Conservation (phyloP, 306 rosid species). For the Glycine latifolia region DNA sequence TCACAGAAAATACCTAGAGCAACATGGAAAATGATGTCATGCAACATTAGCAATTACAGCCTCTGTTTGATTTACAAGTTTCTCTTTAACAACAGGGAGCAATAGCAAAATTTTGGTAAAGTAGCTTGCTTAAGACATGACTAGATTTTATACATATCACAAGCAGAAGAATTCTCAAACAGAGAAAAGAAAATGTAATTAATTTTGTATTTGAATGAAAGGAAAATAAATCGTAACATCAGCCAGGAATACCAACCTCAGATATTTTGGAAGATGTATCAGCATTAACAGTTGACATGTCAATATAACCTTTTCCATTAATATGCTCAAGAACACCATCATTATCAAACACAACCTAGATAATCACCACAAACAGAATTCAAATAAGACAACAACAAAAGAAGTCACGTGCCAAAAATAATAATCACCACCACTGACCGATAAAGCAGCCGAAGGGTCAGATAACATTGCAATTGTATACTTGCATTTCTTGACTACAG, state of each 20-base stretch:
- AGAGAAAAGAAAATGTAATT: neutral
- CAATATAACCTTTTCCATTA: conserved; percentile 72
- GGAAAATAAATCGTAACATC: neutral
- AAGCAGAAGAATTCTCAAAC: conserved; percentile 19
- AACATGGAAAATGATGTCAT: neutral
- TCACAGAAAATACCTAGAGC: neutral
- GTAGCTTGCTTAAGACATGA: neutral
- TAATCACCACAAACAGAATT: conserved; percentile 23
- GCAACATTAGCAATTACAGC: conserved; percentile 10
- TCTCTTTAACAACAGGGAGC: neutral
- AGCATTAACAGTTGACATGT: conserved; percentile 87
- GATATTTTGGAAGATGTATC: conserved; percentile 70
- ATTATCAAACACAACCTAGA: conserved; percentile 74
- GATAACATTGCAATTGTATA: conserved; percentile 81
- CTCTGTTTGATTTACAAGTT: neutral
- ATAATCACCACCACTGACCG: conserved; percentile 55
- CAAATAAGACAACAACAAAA: conserved; percentile 20
- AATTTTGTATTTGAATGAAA: neutral
- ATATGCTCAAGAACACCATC: conserved; percentile 81
- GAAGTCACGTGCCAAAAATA: neutral
- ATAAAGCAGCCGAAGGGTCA: conserved; percentile 80
- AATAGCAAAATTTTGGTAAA: conserved; percentile 7
- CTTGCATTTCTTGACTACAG: conserved; percentile 80
- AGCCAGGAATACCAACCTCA: conserved; percentile 63
- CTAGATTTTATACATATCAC: neutral